These are phyloP conservation scores for Talaromyces sp. DNA, from an alignment of 2,329 filamentous ascomycete species.

Conservation along the genomic window DNA sequence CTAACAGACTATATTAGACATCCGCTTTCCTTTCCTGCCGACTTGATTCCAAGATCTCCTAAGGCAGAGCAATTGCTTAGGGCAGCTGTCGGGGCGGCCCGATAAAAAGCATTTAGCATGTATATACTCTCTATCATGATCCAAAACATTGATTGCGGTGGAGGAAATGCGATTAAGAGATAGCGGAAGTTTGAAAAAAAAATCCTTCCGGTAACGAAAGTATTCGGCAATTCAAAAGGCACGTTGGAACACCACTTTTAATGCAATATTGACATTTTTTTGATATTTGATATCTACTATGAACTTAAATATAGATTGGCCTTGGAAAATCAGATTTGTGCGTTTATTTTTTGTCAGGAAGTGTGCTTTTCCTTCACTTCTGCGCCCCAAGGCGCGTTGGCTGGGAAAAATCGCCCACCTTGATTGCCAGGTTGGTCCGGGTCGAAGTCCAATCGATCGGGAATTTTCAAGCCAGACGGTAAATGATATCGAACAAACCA, in stretches of 20 bases:
- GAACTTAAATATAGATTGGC: neutral
- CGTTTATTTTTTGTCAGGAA: too few species aligned
- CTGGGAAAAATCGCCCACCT: neutral
- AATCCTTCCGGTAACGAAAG: neutral
- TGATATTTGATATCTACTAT: neutral
- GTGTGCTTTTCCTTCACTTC: neutral
- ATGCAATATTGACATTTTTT: neutral
- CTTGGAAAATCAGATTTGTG: neutral
- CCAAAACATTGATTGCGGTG: neutral
- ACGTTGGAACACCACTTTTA: neutral
- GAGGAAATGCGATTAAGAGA: neutral
- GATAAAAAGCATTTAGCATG: neutral
- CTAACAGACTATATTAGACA: neutral
- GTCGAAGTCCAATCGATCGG: conserved; percentile 24
- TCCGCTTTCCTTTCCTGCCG: conserved; percentile 1
- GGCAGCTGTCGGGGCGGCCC: neutral
- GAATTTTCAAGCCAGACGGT: conserved; percentile 18
- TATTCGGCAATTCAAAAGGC: neutral
- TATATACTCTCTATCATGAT: neutral
- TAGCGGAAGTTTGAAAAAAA: neutral
- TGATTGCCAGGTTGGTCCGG: conserved; percentile 2
- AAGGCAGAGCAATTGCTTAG: conserved; percentile 9
- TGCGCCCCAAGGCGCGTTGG: conserved; percentile 4
- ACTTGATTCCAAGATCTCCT: neutral
- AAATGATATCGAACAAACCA: conserved; percentile 11